phyloP scores from a whole-genome alignment of 768 basidiomycete species.

The Suillus placidus region DNA sequence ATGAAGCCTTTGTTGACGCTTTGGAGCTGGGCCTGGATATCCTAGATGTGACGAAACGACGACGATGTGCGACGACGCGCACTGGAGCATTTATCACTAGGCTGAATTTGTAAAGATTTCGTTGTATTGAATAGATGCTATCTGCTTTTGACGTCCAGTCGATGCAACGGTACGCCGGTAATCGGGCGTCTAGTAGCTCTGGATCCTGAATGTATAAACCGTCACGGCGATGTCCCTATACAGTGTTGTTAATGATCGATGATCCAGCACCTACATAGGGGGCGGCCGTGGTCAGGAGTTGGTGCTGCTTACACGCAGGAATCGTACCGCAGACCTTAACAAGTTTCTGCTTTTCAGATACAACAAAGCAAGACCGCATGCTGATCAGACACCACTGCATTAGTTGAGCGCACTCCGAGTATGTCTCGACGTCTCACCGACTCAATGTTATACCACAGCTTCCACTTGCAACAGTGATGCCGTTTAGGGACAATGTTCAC shows the following conservation, averaged over 20 bases:
- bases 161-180: background rate
- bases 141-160: background rate
- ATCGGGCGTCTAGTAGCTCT: background rate
- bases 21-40: constrained; percentile 39
- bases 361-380: background rate
- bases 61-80: background rate
- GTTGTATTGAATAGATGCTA: background rate
- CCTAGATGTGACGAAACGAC: constrained; percentile 33
- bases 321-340: background rate
- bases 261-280: background rate
- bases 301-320: background rate
- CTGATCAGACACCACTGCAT: background rate
- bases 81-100: background rate
- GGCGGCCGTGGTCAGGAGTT: background rate
- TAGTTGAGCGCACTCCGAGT: too few species aligned
- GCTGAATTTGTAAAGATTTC: background rate
- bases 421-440: too few species aligned
- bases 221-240: background rate
- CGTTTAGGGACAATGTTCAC: too few species aligned
- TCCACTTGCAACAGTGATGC: too few species aligned
- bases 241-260: background rate
- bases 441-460: too few species aligned
- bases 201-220: background rate
- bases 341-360: background rate
- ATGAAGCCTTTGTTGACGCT: constrained; percentile 43